Evolutionary conservation across 495 filamentous ascomycete genomes (phyloP), one percentile per base, ranked within the genome.

Genomic region (Saxophila tyrrhenica): DNA sequence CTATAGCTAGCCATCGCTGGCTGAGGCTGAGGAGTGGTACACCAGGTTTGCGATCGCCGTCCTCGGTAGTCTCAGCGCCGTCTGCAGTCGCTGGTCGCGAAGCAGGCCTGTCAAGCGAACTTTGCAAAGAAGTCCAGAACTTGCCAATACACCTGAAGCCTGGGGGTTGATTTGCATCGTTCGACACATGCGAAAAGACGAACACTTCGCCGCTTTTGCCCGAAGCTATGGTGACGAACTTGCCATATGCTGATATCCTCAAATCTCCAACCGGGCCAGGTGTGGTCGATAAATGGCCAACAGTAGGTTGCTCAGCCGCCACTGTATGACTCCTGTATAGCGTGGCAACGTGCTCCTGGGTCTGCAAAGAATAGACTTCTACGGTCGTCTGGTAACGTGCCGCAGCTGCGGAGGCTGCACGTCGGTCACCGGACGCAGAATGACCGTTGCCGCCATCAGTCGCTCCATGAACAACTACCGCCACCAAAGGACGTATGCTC

Each of bases 171-270:
- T 61, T 52, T 15, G 72, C 69, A 61, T 63, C 60, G 25, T 60
- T 55, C 25, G 52, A 41, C 11, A 20, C 44, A 20, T 17, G 54
- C 20, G 65, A 66, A 57, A 85, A 95, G 10, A 94, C 74, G 74
- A 83, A 94, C 8, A 89, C 82, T 66, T 95, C 89, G 10, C 89
- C 89, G 48, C 86, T 94, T 16, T 74, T 72, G 11, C 89, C 87
- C 50, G 89, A 94, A 21, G 84, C 78, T 19, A 95, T 69, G 13
- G 86, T 71, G 25, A 94, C 51, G 62, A 77, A 84, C 16, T 77
- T 83, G 11, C 77, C 79, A 50, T 82, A 79, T 1, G 80, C 78
- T 60, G 81, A 78, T 23, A 95, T 69, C 39, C 76, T 80, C 57
- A 94, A 74, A 25, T 84, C 81, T 16, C 86, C 88, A 20, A 78